Evolutionary conservation across 129 eudicot species (phyloP), one percentile per base, ranked within the genome.

Genomic region (Chrysanthemum makinoi): DNA sequence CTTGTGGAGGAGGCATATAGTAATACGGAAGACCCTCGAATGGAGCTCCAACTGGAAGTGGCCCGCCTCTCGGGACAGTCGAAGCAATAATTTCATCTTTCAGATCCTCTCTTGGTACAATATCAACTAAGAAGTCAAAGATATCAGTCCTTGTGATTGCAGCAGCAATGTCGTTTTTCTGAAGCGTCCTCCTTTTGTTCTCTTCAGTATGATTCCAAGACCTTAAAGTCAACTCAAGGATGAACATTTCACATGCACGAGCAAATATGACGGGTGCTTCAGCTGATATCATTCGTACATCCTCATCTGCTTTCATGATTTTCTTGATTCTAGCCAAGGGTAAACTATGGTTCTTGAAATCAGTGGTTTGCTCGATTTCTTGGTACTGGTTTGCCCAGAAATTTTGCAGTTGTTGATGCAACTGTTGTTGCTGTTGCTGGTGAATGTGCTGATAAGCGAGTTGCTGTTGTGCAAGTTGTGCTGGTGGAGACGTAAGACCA

Each of bases 141-240:
- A 91, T 91, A 71, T 91, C 97, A 15, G 97, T 91, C 83, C 94
- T 81, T 2, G 97, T 88, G 28, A 91, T 91, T 4, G 97, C 97
- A 33, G 97, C 96, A 1, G 97, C 96, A n/a, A 91, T 91, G 52
- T 91, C 97, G 18, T 91, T 91, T 68, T 91, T 91, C 89, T 91
- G 97, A 10, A 91, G 86, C 0, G 97, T 91, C 84, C 96, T 82
- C 80, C 97, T 81, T 72, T 91, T 91, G 76, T 91, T 91, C 83
- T 91, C 97, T 80, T 91, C 97, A 0, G 97, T 91, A 71, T 91
- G 97, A 66, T 91, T 91, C 97, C 97, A 91, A 2, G 97, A 84
- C 48, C 97, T 83, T 48, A 91, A 68, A 14, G 97, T 91, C 72
- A 91, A 64, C 81, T 91, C 97, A 15, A 91, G 88, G 39, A 91